Base-by-base conservation (phyloP, 2,329 filamentous ascomycete species). In the Fusarium sp. region DNA sequence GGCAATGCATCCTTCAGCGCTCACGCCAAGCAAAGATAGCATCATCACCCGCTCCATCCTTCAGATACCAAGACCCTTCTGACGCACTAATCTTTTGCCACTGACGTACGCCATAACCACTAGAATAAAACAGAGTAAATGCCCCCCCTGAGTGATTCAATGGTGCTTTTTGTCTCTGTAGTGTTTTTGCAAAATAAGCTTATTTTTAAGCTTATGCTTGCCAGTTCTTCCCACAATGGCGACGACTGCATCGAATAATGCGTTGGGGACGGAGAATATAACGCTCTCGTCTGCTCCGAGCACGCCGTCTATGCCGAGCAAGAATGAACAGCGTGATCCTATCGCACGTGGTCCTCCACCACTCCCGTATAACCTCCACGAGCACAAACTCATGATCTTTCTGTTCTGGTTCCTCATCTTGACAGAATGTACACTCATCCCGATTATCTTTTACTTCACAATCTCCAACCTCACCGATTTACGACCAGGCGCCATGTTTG, bases 401-500 rank as follows among this genome's bases (percentile, higher is more conserved):
- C 30, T 73, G 1, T 77, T 77, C 26, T 75, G 72, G 73, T 69
- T 71, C 41, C 75, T 77, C 51, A 76, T 77, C 2, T 30, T 77
- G 7, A 73, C 74, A 2, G 75, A 77, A 22, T 74, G 68, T 42
- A 77, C 75, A 0, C 65, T 77, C 12, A 77, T 86, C n/a, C 85
- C 85, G n/a, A 82, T 86, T 58, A 69, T 83, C 1, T 77, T 86
- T 18, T 86, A 83, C 76, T 86, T 85, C 67, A 80, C 81, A 16
- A 81, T 86, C 26, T 83, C 81, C 61, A 83, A 68, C 14, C 39
- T 72, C 10, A 71, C 65, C 31, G 67, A 74, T 26, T 59, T 77
- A 36, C 68, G 70, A 5, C 70, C 72, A 3, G 75, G 74, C 4
- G 70, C 68, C 7, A 76, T 83, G 55, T 86, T 86, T 62, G 84